Evolutionary conservation across 2,329 filamentous ascomycete genomes (phyloP).

Genomic region (Curvularia lunata): DNA sequence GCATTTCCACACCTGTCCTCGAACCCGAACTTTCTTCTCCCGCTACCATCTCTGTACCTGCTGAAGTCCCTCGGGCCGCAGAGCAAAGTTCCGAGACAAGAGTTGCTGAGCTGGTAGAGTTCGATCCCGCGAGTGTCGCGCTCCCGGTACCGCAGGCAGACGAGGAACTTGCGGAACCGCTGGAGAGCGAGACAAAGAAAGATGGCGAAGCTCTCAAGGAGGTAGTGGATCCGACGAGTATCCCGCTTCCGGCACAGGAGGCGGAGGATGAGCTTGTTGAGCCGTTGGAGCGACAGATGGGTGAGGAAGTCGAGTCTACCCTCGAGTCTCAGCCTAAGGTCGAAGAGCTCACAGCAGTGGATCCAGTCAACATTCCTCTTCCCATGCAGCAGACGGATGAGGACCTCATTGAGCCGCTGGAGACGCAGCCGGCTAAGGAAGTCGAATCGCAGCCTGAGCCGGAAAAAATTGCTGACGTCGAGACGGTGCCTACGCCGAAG

Average conservation of each 20-base stretch:
- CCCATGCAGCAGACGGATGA: not conserved
- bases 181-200: not conserved
- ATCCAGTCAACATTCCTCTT: not conserved
- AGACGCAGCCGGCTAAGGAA: not conserved
- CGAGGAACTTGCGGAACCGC: constrained; percentile 1
- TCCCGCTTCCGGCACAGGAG: constrained; percentile 5
- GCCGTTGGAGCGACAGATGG: not conserved
- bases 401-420: not conserved
- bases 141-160: not conserved
- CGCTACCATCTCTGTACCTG: not conserved
- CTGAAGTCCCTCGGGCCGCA: not conserved
- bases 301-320: not conserved
- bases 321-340: constrained; percentile 2
- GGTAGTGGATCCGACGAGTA: not conserved
- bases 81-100: not conserved
- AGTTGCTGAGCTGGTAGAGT: not conserved
- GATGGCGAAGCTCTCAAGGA: not conserved
- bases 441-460: not conserved
- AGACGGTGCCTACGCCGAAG: constrained; percentile 1
- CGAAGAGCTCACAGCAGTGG: not conserved
- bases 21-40: constrained; percentile 8
- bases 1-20: constrained; percentile 14
- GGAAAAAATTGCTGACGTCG: not conserved
- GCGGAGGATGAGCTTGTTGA: not conserved
- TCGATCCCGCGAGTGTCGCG: constrained; percentile 7